These are phyloP conservation scores for Aspergillus unguis DNA, from an alignment of 2,329 filamentous ascomycete species.

Conservation along the genomic window DNA sequence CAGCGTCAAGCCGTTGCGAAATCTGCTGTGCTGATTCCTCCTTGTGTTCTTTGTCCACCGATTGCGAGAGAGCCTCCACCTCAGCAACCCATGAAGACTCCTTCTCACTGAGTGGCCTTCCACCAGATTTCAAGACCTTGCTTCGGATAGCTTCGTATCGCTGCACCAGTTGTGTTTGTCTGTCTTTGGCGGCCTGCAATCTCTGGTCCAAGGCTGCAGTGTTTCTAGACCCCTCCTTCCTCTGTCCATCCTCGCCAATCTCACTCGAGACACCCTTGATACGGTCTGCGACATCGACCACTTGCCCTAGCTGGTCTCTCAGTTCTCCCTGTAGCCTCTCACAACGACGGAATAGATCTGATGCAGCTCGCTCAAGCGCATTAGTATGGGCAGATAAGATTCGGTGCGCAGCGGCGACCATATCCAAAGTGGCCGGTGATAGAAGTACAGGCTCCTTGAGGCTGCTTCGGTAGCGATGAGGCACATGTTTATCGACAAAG, in stretches of 20 bases:
- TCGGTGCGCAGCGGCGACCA: constrained; percentile 48
- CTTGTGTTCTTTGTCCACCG: constrained; percentile 28
- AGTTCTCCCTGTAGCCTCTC: constrained; percentile 48
- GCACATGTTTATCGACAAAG: constrained; percentile 44
- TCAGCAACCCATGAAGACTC: constrained; percentile 47
- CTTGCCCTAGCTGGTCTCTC: constrained; percentile 45
- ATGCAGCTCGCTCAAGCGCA: constrained; percentile 45
- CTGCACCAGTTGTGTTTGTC: constrained; percentile 39
- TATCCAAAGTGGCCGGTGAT: constrained; percentile 47
- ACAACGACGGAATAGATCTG: constrained; percentile 52
- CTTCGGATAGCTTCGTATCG: constrained; percentile 45
- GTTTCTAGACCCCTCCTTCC: constrained; percentile 30
- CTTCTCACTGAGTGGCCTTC: constrained; percentile 45
- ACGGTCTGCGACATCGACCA: constrained; percentile 45
- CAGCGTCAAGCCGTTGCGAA: constrained; percentile 38
- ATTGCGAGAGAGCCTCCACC: constrained; percentile 38
- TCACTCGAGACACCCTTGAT: constrained; percentile 43
- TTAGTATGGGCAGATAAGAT: constrained; percentile 47
- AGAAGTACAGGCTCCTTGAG: constrained; percentile 47
- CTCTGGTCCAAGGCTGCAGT: constrained; percentile 39
- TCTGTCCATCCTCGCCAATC: constrained; percentile 35
- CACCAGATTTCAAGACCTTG: constrained; percentile 42
- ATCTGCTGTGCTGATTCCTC: constrained; percentile 27
- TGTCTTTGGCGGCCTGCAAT: constrained; percentile 38
- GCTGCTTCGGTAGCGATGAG: constrained; percentile 41